A percentile compares a stretch with the other conserved stretches of the same genome.
Conservation (phyloP, 805 yeast species). For the Candida sithepensis region DNA sequence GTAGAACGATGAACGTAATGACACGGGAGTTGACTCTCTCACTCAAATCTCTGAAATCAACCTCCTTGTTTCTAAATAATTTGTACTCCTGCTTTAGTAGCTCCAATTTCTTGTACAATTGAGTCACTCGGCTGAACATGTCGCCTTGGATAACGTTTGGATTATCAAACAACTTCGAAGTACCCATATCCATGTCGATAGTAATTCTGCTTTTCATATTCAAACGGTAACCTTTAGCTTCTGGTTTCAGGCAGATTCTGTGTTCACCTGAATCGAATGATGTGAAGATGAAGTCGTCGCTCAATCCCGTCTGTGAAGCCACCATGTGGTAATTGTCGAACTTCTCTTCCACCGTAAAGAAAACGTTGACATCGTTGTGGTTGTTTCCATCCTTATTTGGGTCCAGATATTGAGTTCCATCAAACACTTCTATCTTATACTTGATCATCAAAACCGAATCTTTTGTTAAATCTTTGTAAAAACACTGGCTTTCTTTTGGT, state of each 20-base stretch:
- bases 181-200: slow-evolving; percentile 70
- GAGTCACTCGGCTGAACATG: slow-evolving; percentile 48
- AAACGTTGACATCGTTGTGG: slow-evolving; percentile 13
- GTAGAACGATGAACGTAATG: slow-evolving; percentile 69
- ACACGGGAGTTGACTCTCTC: slow-evolving; percentile 74
- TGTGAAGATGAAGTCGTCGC: slow-evolving; percentile 70
- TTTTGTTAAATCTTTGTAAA: slow-evolving; percentile 50
- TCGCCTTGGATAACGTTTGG: slow-evolving; percentile 48
- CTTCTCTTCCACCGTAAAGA: slow-evolving; percentile 45
- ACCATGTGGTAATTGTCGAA: slow-evolving; percentile 84
- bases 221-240: slow-evolving; percentile 31
- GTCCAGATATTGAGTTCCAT: slow-evolving; percentile 4
- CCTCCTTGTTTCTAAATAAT: slow-evolving; percentile 65
- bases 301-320: slow-evolving; percentile 56
- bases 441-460: slow-evolving; percentile 48
- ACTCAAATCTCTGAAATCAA: slow-evolving; percentile 69
- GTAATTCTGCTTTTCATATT: slow-evolving; percentile 53
- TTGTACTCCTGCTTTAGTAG: slow-evolving; percentile 64
- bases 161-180: slow-evolving; percentile 55
- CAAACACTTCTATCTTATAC: slow-evolving; percentile 43
- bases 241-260: slow-evolving; percentile 63
- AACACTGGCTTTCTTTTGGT: slow-evolving; percentile 52
- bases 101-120: slow-evolving; percentile 52
- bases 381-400: neutral
- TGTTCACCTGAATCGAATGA: slow-evolving; percentile 86